Evolutionary conservation across 2,329 filamentous ascomycete genomes (phyloP).

Genomic region (Huntiella bhutanensis): DNA sequence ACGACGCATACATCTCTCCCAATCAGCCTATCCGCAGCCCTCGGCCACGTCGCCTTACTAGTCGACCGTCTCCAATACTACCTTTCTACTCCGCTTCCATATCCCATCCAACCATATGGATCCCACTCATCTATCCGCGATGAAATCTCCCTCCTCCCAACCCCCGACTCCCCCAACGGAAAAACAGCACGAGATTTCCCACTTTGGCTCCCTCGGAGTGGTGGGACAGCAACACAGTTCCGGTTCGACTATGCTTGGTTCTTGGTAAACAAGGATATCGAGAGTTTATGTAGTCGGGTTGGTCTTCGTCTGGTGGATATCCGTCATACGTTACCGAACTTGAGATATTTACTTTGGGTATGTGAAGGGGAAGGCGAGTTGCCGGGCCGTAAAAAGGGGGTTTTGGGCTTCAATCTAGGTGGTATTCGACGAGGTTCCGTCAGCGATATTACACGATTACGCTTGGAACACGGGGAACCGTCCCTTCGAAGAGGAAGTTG

Average conservation of each 20-base stretch:
- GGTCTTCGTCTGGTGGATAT: constrained; percentile 73
- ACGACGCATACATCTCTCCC: constrained; percentile 30
- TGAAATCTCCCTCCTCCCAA: constrained; percentile 41
- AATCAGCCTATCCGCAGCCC: constrained; percentile 57
- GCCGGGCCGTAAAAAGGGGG: constrained; percentile 41
- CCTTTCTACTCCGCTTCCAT: constrained; percentile 58
- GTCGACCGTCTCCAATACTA: constrained; percentile 66
- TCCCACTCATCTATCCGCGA: constrained; percentile 63
- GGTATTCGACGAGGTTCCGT: constrained; percentile 24
- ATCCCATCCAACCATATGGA: constrained; percentile 52
- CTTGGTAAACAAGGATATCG: constrained; percentile 89
- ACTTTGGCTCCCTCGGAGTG: constrained; percentile 45
- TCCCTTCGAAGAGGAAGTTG: constrained; percentile 15
- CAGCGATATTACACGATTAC: constrained; percentile 21
- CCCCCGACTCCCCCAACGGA: constrained; percentile 18
- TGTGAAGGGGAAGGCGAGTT: constrained; percentile 53
- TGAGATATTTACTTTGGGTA: constrained; percentile 83
- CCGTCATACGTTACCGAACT: constrained; percentile 75
- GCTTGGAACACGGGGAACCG: constrained; percentile 24
- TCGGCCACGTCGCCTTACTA: constrained; percentile 63
- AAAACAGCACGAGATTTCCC: constrained; percentile 48
- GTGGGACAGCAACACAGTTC: constrained; percentile 53
- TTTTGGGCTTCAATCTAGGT: constrained; percentile 16
- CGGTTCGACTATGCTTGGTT: constrained; percentile 95
- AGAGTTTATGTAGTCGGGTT: constrained; percentile 44